Percentiles rank a stretch among this genome's conserved stretches.
Evolutionary conservation across 179 eudicot genomes (phyloP).

Genomic region (Silene noctiflora): DNA sequence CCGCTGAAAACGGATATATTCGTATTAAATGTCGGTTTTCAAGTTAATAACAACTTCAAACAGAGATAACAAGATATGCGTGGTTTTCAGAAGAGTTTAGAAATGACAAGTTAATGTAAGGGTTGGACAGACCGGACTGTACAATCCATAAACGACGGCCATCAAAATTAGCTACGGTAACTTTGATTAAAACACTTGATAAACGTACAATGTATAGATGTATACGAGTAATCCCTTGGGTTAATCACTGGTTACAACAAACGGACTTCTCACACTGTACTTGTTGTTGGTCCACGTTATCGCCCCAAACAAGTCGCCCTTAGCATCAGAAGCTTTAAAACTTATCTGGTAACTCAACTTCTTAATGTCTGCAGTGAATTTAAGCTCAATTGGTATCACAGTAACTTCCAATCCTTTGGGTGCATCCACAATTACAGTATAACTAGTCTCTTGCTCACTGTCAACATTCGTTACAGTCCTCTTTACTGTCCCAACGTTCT

Average conservation of each 20-base stretch:
- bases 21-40: no score
- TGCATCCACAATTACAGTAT: constrained; percentile 37
- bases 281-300: constrained; percentile 58
- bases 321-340: neutral
- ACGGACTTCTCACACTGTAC: constrained; percentile 54
- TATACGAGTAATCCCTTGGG: no score
- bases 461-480: constrained; percentile 61
- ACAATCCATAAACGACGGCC: no score
- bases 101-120: no score
- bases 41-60: no score
- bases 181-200: no score
- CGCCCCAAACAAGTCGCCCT: constrained; percentile 46
- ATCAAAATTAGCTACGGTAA: no score
- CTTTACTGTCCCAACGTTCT: constrained; percentile 30
- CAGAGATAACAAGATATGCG: no score
- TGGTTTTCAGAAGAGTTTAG: no score
- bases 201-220: no score
- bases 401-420: constrained; percentile 43
- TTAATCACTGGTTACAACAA: constrained; percentile 43
- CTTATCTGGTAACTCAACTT: constrained; percentile 46
- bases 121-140: no score
- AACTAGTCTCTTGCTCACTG: constrained; percentile 26
- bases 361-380: constrained; percentile 35
- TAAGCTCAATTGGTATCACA: constrained; percentile 43
- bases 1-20: no score